These are phyloP conservation scores for Stagonosporopsis chrysanthemi DNA, from an alignment of 2,329 filamentous ascomycete species.

Conservation along the genomic window DNA sequence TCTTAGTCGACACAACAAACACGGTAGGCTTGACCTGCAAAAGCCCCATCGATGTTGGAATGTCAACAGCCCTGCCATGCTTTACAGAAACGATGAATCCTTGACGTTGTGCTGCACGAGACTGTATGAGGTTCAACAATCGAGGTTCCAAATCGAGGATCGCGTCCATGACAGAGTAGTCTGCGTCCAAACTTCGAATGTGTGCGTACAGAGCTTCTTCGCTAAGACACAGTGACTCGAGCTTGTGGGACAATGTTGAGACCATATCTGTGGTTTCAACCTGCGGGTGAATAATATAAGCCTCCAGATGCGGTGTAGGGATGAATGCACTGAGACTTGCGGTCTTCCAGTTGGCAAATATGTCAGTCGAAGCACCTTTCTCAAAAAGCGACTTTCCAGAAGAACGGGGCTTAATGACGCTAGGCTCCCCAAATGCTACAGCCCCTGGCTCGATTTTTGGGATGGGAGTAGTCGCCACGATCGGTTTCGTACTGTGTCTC, in stretches of 20 bases:
- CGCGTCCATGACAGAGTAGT: constrained; percentile 28
- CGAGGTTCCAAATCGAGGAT: constrained; percentile 23
- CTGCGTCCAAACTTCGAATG: neutral
- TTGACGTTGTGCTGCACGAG: constrained; percentile 16
- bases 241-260: neutral
- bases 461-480: neutral
- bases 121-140: constrained; percentile 26
- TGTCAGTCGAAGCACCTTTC: too few species aligned
- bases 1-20: constrained; percentile 4
- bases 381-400: neutral
- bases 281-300: constrained; percentile 2
- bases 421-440: constrained; percentile 2
- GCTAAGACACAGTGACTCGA: neutral
- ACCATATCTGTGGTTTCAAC: neutral
- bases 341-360: neutral
- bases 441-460: neutral
- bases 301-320: constrained; percentile 3
- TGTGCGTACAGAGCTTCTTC: constrained; percentile 3
- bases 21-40: constrained; percentile 1
- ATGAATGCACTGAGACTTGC: neutral
- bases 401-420: neutral
- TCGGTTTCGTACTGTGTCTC: too few species aligned
- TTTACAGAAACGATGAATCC: constrained; percentile 27
- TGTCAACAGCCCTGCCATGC: constrained; percentile 7
- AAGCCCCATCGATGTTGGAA: neutral